Base-by-base conservation (phyloP, 2,329 filamentous ascomycete species). In the Tolypocladium ovalisporum region DNA sequence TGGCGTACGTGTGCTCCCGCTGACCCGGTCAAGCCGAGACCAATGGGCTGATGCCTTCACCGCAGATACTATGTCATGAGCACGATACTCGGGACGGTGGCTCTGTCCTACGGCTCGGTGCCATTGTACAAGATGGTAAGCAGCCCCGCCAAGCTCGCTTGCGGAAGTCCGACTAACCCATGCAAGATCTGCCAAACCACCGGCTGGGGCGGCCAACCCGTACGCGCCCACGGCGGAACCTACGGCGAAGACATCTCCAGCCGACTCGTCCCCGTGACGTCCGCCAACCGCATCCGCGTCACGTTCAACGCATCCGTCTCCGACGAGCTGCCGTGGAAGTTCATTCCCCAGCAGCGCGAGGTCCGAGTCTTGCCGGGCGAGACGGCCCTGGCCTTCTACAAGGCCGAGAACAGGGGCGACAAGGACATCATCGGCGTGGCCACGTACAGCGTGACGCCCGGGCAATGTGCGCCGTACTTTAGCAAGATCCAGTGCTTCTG, bases 401-500 rank as follows among this genome's bases (percentile, higher is more conserved):
- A 90, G 8, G 94, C 94, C 15, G 97, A 91, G 57, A 99, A 99
- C 76, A 87, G 84, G 62, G 90, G 89, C 60, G 83, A 89, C 62
- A 84, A 88, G 62, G 95, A 99, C 76, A 97, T 99, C 65, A 97
- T 99, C 67, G 94, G 94, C 53, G 92, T 99, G 49, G 94, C 94
- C 13, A 99, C 94, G 9, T 99, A 99, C 75, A 96, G 90, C 68
- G 95, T 99, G 35, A 97, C 93, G 3, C 94, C 94, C 0, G 94
- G 85, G 4, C 94, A 99, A 75, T 92, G 96, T 51, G 93, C 94
- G 49, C 92, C 90, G 1, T 99, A 99, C 72, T 99, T 99, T 70
- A 95, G 89, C 82, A 99, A 99, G 81, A 99, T 99, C 52, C 94
- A 99, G 74, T 99, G 94, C 70, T 99, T 99, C 74, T 99, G 94